Base-by-base conservation (phyloP, 805 yeast species). In the Starmera quercuum region DNA sequence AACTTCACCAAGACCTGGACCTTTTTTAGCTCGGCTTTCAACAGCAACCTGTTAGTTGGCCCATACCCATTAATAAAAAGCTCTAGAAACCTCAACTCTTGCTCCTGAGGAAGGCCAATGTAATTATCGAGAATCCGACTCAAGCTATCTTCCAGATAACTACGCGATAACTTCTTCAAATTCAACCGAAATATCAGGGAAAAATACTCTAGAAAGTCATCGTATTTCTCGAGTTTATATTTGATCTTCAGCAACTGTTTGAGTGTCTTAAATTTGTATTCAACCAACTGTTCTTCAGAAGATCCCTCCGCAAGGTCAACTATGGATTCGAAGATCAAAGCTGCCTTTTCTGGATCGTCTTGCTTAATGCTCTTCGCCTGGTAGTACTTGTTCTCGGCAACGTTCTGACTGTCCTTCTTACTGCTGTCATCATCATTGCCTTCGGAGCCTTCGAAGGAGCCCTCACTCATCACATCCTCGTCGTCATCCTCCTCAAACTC, bases 1-100 rank as follows among this genome's bases (percentile, higher is more conserved):
- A 62, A 46, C 3, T 54, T 51, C 5, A 60, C 44, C 6, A 65
- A 42, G 0, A 61, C 45, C 19, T 66, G 64, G 4, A 74, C 57
- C 30, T 64, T 58, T 35, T 63, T 68, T 21, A 76, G 47, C 28
- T 59, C 63, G n/a, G 70, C 56, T 39, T 72, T 68, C 29, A 75
- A 55, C 59, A 68, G 64, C 24, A 75, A 42, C 23, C 77, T 54
- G 22, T 68, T 68, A 23, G 48, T 57, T 14, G 39, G 36, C 7
- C 45, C 24, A 40, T 51, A 31, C 41, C 44, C 16, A 39, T 34
- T 20, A 6, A 66, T 44, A 58, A 54, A 33, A 33, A 35, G n/a
- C 41, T 43, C 30, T 53, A 61, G 43, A 58, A 71, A 15, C 21
- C 31, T 5, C 38, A 44, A 39, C 54, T 56, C 35, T 34, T 56